These are phyloP conservation scores for Aspergillus vadensis DNA, from an alignment of 2,329 filamentous ascomycete genomes.

Conservation along the genomic window DNA sequence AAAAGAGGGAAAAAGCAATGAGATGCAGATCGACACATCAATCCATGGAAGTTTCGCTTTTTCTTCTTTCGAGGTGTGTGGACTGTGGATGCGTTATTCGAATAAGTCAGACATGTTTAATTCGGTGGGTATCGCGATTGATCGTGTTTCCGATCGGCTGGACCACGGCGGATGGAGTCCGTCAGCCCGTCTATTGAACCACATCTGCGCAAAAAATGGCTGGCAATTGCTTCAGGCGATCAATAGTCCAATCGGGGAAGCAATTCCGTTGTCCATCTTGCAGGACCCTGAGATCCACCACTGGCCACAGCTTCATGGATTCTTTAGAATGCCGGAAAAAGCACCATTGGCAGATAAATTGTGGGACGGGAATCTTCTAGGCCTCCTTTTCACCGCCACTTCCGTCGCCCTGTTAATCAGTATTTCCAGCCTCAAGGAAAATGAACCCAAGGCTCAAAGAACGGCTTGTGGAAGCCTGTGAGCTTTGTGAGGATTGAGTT, in stretches of 20 bases:
- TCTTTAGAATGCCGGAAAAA: neutral
- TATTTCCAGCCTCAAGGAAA: conserved; percentile 3
- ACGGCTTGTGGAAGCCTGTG: neutral
- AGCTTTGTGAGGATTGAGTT: neutral
- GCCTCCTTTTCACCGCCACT: conserved; percentile 10
- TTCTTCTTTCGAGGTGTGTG: neutral
- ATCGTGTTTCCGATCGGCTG: conserved; percentile 9
- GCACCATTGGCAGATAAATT: neutral
- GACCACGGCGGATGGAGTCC: conserved; percentile 4
- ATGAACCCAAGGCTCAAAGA: neutral
- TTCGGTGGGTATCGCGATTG: conserved; percentile 1
- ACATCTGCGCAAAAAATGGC: conserved; percentile 3
- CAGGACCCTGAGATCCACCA: conserved; percentile 10
- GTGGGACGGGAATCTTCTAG: neutral
- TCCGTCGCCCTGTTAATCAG: neutral
- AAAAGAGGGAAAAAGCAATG: neutral
- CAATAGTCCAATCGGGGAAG: conserved; percentile 12
- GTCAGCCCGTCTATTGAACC: conserved; percentile 2
- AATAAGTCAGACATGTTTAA: neutral
- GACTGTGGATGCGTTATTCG: neutral
- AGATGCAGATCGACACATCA: conserved; percentile 2
- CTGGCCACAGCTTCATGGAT: neutral
- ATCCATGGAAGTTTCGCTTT: neutral
- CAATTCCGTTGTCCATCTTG: neutral
- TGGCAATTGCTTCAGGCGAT: conserved; percentile 9